Conservation (phyloP, 352 stramenopile species). For the Pythium volutum region DNA sequence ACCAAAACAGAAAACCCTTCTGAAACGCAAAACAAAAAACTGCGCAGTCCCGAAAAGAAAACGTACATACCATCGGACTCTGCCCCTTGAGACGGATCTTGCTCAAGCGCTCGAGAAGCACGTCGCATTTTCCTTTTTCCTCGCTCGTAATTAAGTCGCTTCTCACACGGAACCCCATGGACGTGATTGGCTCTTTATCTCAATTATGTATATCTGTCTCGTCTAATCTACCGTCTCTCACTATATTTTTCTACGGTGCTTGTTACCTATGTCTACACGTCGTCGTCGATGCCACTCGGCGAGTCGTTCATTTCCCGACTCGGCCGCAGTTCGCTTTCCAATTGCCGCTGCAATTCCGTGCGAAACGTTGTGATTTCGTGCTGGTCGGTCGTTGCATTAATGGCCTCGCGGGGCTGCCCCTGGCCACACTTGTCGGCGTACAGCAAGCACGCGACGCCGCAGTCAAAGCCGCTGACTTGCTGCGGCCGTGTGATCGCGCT, state of each 20-base stretch:
- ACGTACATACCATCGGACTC: constrained; percentile 1
- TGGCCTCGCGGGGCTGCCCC: constrained; percentile 51
- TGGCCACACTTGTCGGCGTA: constrained; percentile 85
- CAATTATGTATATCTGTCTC: too few species aligned
- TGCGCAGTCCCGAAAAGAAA: neutral
- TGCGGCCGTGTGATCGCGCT: constrained; percentile 83
- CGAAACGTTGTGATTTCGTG: constrained; percentile 71
- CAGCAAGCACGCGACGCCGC: constrained; percentile 81
- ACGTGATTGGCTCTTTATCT: too few species aligned
- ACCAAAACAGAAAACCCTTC: neutral
- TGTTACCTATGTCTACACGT: neutral
- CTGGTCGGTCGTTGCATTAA: constrained; percentile 63
- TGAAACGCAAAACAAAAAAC: neutral
- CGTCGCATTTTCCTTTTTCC: neutral
- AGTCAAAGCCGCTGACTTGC: constrained; percentile 89
- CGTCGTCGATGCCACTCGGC: neutral
- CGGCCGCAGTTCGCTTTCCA: constrained; percentile 20
- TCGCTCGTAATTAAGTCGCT: too few species aligned
- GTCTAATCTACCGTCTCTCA: too few species aligned
- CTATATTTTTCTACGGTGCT: neutral
- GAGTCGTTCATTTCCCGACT: too few species aligned
- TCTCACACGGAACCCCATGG: too few species aligned
- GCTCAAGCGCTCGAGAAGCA: neutral
- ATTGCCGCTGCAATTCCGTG: constrained; percentile 40
- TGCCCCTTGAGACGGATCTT: constrained; percentile 1